These are phyloP conservation scores for Irpex sp. DNA, from an alignment of 1,284 basidiomycete species.

Conservation along the genomic window DNA sequence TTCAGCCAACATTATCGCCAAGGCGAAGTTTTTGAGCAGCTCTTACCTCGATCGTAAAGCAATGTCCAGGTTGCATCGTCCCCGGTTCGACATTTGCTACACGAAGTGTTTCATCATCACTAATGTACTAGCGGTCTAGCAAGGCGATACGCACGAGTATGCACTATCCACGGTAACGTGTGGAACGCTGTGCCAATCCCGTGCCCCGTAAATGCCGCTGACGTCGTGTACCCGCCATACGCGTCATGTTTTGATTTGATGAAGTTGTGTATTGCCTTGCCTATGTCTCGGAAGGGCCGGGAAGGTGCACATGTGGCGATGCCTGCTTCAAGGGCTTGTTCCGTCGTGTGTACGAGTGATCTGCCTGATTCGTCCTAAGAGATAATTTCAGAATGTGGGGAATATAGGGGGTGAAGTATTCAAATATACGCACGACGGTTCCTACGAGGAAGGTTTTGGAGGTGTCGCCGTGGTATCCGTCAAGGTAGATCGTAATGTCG, in stretches of 20 bases:
- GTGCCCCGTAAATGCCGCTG: conserved; percentile 77
- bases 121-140: neutral
- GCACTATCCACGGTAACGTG: conserved; percentile 80
- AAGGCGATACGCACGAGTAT: conserved; percentile 44
- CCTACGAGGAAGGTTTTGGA: conserved; percentile 80
- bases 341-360: conserved; percentile 60
- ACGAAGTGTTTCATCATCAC: neutral
- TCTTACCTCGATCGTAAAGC: conserved; percentile 82
- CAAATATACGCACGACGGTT: conserved; percentile 48
- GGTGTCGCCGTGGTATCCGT: conserved; percentile 86
- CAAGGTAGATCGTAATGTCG: conserved; percentile 76
- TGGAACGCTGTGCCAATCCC: conserved; percentile 88
- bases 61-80: conserved; percentile 77
- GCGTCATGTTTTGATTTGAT: conserved; percentile 44
- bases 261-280: conserved; percentile 65
- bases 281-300: conserved; percentile 70
- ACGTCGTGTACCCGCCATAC: conserved; percentile 36
- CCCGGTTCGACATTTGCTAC: conserved; percentile 78
- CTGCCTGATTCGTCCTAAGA: conserved; percentile 64
- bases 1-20: neutral
- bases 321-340: conserved; percentile 67
- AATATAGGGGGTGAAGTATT: neutral
- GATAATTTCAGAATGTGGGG: neutral
- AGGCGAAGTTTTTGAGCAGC: neutral
- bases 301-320: conserved; percentile 80